Conservation (phyloP, 176 grass and related monocot genomes). For the Oryza glaberrima region DNA sequence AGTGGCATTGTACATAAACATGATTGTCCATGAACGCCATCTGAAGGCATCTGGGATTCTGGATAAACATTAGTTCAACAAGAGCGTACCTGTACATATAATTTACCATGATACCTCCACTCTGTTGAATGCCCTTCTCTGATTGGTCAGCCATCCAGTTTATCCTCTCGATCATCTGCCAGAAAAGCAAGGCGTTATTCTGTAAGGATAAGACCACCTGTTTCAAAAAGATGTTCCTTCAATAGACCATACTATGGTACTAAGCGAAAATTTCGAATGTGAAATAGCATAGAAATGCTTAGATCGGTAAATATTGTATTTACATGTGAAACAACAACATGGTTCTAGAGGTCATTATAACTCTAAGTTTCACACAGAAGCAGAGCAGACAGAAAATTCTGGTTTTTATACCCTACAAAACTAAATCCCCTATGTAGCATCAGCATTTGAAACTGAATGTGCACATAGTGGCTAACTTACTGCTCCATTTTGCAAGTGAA, state of each 20-base stretch:
- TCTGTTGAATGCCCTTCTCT: slow-evolving; percentile 95
- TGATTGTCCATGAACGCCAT: background rate
- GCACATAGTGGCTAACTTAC: slow-evolving; percentile 49
- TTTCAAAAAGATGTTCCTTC: background rate
- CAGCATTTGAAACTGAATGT: slow-evolving; percentile 23
- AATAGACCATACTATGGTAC: background rate
- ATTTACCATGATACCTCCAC: slow-evolving; percentile 98
- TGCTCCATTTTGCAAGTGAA: slow-evolving; percentile 99
- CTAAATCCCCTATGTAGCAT: background rate
- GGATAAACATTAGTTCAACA: background rate
- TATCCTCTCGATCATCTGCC: slow-evolving; percentile 85
- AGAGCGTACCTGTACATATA: slow-evolving; percentile 80
- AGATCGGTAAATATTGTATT: background rate
- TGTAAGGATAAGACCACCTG: background rate
- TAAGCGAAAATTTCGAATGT: background rate
- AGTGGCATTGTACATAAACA: background rate
- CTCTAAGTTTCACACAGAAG: background rate
- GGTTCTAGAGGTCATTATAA: background rate
- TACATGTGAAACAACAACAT: background rate
- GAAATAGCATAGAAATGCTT: background rate
- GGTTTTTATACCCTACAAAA: slow-evolving; percentile 4
- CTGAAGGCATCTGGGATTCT: background rate
- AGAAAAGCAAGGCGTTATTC: slow-evolving; percentile 8
- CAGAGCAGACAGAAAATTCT: background rate
- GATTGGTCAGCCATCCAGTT: slow-evolving; percentile 97